Percentiles rank a stretch among this genome's conserved stretches.
Conservation (phyloP, 495 filamentous ascomycete species). For the Talaromyces nanjingensis region DNA sequence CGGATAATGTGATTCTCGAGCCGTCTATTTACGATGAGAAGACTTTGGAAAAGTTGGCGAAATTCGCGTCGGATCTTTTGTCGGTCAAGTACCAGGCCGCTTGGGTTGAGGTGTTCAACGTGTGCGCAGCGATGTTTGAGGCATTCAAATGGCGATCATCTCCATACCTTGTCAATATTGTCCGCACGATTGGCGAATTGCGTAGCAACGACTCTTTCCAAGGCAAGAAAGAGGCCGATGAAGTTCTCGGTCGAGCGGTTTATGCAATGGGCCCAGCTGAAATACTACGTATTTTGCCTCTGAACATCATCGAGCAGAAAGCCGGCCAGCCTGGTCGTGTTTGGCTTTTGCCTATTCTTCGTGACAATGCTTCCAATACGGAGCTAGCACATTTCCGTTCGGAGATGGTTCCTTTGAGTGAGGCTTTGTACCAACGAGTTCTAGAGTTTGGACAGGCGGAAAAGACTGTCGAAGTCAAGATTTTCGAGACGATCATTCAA, state of each 20-base stretch:
- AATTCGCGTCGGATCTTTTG: slow-evolving; percentile 60
- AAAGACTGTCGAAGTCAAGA: slow-evolving; percentile 91
- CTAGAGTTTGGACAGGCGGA: slow-evolving; percentile 68
- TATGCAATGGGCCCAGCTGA: slow-evolving; percentile 80
- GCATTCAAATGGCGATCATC: slow-evolving; percentile 75
- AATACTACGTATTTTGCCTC: slow-evolving; percentile 70
- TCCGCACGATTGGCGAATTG: slow-evolving; percentile 76
- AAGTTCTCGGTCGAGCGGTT: slow-evolving; percentile 78
- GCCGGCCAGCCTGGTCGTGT: slow-evolving; percentile 75
- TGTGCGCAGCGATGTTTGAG: slow-evolving; percentile 81
- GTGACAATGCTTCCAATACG: slow-evolving; percentile 79
- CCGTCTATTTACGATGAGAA: slow-evolving; percentile 86
- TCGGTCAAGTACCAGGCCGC: slow-evolving; percentile 87
- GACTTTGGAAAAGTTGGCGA: slow-evolving; percentile 66
- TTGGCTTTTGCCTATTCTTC: slow-evolving; percentile 87
- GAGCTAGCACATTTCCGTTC: slow-evolving; percentile 75
- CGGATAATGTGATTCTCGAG: slow-evolving; percentile 69
- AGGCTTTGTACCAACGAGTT: slow-evolving; percentile 81
- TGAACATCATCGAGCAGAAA: slow-evolving; percentile 74
- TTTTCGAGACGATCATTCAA: slow-evolving; percentile 91
- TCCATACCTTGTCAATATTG: slow-evolving; percentile 65
- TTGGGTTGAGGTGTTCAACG: slow-evolving; percentile 92
- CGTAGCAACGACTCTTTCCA: slow-evolving; percentile 83
- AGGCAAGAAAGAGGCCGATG: slow-evolving; percentile 91
- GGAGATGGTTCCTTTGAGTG: slow-evolving; percentile 82